Base-by-base conservation (phyloP, 2,329 filamentous ascomycete genomes). In the Whalleya microplaca region DNA sequence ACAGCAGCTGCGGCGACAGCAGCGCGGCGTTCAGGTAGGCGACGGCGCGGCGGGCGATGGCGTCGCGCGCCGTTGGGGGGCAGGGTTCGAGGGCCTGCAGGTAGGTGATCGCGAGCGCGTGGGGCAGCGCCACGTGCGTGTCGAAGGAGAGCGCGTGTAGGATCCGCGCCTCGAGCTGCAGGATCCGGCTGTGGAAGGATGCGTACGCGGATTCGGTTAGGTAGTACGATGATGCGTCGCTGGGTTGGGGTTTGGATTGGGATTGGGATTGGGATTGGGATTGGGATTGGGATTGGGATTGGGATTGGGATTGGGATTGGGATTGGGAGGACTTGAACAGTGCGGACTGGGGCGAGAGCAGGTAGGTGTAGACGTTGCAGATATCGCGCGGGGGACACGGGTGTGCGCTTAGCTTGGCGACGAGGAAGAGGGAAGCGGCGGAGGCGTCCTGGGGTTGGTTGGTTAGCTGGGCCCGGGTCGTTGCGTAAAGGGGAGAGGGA, bases 11-110 rank as follows among this genome's bases (percentile, higher is more conserved):
- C 8, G 95, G 93, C 44, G 89, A 95, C 32, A 97, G 76, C 10
- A 99, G 78, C 2, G 91, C 88, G 7, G 90, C 86, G 72, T 96
- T 98, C n/a, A 98, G 81, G 69, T 96, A 88, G 49, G 87, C 86
- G 43, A 96, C 79, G 0, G 87, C 84, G 41, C 86, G 83, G 51
- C 80, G 79, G 1, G 90, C 84, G 2, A 96, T 79, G 83, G 75
- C 53, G 74, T 76, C 2, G n/a, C n/a, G n/a, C n/a, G n/a, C n/a
- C n/a, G n/a, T n/a, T n/a, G n/a, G n/a, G n/a, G n/a, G n/a, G n/a
- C n/a, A n/a, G n/a, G n/a, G n/a, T n/a, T 92, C 91, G 18, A 99
- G 84, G 0, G 93, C 89, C 75, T 98, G 94, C 1, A 98, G 84
- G 71, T 98, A 99, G 5, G 93, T 97, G 55, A 98, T 84, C 56